A percentile compares a stretch with the other conserved stretches of the same genome.
These are phyloP conservation scores for Trichoderma atrobrunneum DNA, from an alignment of 2,329 filamentous ascomycete genomes.

Conservation along the genomic window DNA sequence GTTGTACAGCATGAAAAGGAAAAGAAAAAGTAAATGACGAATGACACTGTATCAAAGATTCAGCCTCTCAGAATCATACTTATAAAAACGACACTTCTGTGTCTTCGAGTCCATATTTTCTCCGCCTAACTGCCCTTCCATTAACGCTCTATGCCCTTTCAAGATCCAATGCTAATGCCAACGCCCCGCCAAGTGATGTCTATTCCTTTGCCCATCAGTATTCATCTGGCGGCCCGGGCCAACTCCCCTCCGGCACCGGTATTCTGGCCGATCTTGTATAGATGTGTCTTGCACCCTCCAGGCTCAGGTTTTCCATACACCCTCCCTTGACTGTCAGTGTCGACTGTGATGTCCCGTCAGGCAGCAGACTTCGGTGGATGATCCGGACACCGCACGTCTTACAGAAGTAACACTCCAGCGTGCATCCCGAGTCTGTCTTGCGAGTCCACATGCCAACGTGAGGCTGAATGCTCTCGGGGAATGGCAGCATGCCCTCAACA, in stretches of 20 bases:
- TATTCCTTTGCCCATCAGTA: not conserved
- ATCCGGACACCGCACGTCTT: constrained; percentile 45
- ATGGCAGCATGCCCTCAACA: constrained; percentile 40
- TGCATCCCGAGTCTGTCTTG: constrained; percentile 39
- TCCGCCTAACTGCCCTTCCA: not conserved
- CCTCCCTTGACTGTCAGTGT: constrained; percentile 49
- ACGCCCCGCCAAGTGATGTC: not conserved
- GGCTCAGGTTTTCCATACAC: constrained; percentile 40
- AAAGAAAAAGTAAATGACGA: not conserved
- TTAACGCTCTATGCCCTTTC: not conserved
- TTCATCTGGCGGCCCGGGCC: constrained; percentile 22
- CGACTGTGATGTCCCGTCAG: constrained; percentile 36
- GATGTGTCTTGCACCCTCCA: constrained; percentile 43
- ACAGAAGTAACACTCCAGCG: constrained; percentile 44
- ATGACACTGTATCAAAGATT: not conserved
- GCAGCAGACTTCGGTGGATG: constrained; percentile 42
- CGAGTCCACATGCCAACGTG: constrained; percentile 39
- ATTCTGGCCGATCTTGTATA: constrained; percentile 45
- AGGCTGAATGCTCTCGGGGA: constrained; percentile 32
- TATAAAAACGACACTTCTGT: not conserved
- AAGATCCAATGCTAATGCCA: not conserved
- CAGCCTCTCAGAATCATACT: not conserved
- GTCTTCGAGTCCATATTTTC: not conserved
- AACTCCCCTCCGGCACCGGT: constrained; percentile 39
- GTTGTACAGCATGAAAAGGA: not conserved